Base-by-base conservation (phyloP, 108 stramenopile species). In the Nannochloropsis gaditana region DNA sequence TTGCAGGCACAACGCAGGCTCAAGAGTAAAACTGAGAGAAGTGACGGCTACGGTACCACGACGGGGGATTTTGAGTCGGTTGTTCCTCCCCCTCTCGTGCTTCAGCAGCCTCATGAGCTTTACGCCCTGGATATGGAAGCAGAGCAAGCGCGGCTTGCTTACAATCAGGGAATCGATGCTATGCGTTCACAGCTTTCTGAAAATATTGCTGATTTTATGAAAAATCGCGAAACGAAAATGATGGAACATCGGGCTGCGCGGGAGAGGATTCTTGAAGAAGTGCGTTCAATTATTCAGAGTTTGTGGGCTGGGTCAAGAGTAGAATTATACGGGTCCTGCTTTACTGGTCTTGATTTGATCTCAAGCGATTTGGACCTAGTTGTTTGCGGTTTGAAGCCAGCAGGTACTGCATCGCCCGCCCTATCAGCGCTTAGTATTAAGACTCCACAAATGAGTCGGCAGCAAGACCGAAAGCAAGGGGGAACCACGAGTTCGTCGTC, bases 351-450 rank as follows among this genome's bases (percentile, higher is more conserved):
- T 80, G 87, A 88, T 44, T 84, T 88, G n/a, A 81, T 84, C 21
- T 84, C 84, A 80, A 88, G 87, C 43, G 87, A 88, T 73, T 84
- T 88, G 47, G 87, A 88, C 41, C 81, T 88, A 21, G 87, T 88
- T 8, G 87, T 88, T 44, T 84, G 87, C 80, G 84, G 84, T 11
- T 82, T 88, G 31, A 73, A n/a, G 15, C 59, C n/a, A n/a, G n/a
- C 59, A n/a, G 59, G 59, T n/a, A n/a, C 59, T n/a, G n/a, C 59
- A n/a, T 15, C 59, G 19, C 15, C 15, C 59, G 8, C 59, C 8
- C 31, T 31, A 31, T 31, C 31, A 31, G 31, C 31, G 31, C 0
- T 31, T 31, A 31, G 31, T 31, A 31, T 31, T 31, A 31, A 31
- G 31, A 73, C 59, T n/a, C 59, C 59, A n/a, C 59, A 73, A n/a